Evolutionary conservation across 371 early-diverging fungal species (phyloP).

Genomic region (Mortierella sp.): DNA sequence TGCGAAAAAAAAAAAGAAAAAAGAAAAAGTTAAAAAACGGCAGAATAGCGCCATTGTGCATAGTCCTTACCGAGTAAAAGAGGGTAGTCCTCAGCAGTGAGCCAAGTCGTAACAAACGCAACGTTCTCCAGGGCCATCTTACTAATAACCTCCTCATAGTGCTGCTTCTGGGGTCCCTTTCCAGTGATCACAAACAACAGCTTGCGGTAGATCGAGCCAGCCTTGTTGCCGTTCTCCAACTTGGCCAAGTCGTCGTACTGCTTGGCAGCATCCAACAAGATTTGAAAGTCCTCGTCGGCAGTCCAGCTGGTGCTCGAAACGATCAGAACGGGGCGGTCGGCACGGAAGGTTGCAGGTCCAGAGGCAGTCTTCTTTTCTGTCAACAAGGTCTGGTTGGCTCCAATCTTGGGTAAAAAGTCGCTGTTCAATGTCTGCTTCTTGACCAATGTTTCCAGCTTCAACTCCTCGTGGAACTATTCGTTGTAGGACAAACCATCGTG

Average conservation of each 20-base stretch:
- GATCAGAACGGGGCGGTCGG: conserved; percentile 78
- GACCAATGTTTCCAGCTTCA: conserved; percentile 61
- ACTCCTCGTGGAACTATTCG: conserved; percentile 55
- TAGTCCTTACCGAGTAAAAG: conserved; percentile 72
- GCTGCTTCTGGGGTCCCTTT: conserved; percentile 85
- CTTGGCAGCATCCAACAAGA: conserved; percentile 81
- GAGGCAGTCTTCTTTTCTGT: conserved; percentile 59
- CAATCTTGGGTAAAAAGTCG: conserved; percentile 49
- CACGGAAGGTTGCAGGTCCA: conserved; percentile 55
- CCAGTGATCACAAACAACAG: conserved; percentile 93
- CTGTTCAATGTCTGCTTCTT: conserved; percentile 54
- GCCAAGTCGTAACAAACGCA: conserved; percentile 85
- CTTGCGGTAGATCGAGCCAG: conserved; percentile 60
- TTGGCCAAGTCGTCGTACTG: conserved; percentile 68
- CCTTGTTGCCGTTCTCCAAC: conserved; percentile 35
- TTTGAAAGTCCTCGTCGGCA: conserved; percentile 93
- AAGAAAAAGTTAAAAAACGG: neutral
- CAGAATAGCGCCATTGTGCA: neutral
- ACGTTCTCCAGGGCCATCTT: conserved; percentile 68
- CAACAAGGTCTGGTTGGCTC: conserved; percentile 60
- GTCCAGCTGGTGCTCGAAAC: conserved; percentile 98
- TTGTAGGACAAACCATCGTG: neutral
- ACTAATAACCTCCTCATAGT: conserved; percentile 76
- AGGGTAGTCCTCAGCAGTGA: conserved; percentile 88
- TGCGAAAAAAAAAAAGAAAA: neutral